A percentile compares a stretch with the other conserved stretches of the same genome.
Conservation (phyloP, 225 moss, liverwort and hornwort species). For the Lunularia cruciata region DNA sequence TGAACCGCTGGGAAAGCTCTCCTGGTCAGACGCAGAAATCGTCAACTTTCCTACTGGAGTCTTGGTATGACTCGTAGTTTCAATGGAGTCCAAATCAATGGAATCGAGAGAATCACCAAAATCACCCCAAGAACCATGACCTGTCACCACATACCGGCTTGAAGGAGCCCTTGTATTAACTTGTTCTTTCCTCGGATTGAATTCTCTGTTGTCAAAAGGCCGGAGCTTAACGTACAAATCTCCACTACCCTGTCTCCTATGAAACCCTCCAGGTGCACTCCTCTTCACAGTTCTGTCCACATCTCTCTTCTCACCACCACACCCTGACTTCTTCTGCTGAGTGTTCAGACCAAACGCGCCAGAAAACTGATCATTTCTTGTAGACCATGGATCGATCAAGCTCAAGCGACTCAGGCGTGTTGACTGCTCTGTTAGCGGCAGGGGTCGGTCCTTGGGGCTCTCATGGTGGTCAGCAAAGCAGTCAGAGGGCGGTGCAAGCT, state of each 20-base stretch:
- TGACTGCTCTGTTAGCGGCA: background rate
- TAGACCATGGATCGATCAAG: constrained; percentile 28
- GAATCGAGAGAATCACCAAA: constrained; percentile 1
- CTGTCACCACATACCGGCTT: constrained; percentile 30
- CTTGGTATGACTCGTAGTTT: background rate
- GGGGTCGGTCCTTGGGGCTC: background rate
- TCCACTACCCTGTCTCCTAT: constrained; percentile 42
- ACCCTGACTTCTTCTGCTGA: constrained; percentile 3
- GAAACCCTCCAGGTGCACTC: constrained; percentile 25
- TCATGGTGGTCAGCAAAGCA: background rate
- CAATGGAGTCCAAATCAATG: background rate
- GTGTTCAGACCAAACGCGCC: background rate
- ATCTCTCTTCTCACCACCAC: constrained; percentile 4
- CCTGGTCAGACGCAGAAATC: background rate
- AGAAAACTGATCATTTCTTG: background rate
- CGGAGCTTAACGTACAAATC: constrained; percentile 50
- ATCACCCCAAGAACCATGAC: constrained; percentile 38
- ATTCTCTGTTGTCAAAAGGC: constrained; percentile 25
- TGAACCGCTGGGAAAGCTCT: background rate
- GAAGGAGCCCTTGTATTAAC: constrained; percentile 2
- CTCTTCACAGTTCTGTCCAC: constrained; percentile 19
- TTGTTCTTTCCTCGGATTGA: background rate
- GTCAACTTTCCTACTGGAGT: background rate
- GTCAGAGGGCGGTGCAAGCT: background rate
- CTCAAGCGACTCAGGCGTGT: constrained; percentile 1